Evolutionary conservation across 148 eudicot genomes (phyloP), one percentile per base, ranked within the genome.

Genomic region (Rhododendron ferrugineum): DNA sequence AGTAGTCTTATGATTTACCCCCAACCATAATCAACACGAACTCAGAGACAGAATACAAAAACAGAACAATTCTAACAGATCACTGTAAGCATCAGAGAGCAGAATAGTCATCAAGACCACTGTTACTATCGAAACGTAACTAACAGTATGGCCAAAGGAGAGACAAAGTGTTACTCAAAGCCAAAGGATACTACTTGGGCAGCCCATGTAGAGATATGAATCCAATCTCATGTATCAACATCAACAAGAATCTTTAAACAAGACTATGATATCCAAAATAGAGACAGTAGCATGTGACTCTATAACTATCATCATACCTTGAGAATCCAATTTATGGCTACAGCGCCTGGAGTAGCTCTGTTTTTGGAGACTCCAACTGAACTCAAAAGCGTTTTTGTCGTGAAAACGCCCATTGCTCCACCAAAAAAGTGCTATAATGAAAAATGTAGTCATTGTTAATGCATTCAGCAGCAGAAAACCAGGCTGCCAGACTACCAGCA

Each of bases 331-430:
- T 95, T 97, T 73, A 95, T 94, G 54, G 99, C 99, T 37, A 97
- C 99, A 82, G 99, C 99, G 54, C 99, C 95, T 76, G 95, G 93
- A 54, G 94, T 85, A 68, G 94, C 87, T 82, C 84, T 88, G 89
- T 89, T 91, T 89, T 91, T 90, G 82, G 98, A 93, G 28, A 94
- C 91, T 88, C 99, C 99, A 87, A 97, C 92, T 54, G 99, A 97
- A 84, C 88, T 88, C 86, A 97, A 82, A 90, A 95, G 93, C 4
- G 98, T 90, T 87, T 95, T 98, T 76, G 98, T 97, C 2, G 99
- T 97, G 87, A 97, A 97, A 85, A 97, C 99, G 49, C 99, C 94
- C 96, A 97, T 97, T 42, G 99, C 99, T 87, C 99, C 99, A 85
- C 99, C 99, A 89, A 97, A 97, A 85, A 97, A 94, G 91, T 97